Conservation (phyloP, 257 asterid species). For the Echites panduratus region DNA sequence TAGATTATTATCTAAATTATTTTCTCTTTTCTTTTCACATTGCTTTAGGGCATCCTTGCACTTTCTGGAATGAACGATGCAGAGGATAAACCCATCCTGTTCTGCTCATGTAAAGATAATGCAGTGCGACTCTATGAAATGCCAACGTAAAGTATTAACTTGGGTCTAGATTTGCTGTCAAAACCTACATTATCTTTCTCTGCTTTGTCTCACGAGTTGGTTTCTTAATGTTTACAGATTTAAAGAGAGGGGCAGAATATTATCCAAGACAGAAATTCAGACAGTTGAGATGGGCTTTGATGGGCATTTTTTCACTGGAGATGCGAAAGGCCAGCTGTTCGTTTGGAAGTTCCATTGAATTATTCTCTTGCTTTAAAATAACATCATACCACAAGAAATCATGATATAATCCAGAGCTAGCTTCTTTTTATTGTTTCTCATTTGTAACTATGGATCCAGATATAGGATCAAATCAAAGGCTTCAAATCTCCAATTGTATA, state of each 20-base stretch:
- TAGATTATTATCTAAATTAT: neutral
- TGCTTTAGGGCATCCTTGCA: constrained; percentile 20
- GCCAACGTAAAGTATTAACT: constrained; percentile 39
- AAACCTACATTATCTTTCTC: neutral
- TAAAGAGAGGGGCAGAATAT: constrained; percentile 49
- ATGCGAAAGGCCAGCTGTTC: constrained; percentile 36
- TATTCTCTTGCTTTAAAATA: neutral
- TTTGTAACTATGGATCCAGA: neutral
- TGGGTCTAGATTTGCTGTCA: neutral
- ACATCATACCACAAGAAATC: too few species aligned
- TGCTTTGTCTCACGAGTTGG: neutral
- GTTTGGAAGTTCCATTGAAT: constrained; percentile 39
- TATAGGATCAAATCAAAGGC: neutral
- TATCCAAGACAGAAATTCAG: constrained; percentile 24
- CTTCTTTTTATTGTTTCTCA: neutral
- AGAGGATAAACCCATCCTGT: constrained; percentile 36
- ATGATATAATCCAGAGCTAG: neutral
- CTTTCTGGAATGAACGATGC: constrained; percentile 39
- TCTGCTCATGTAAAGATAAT: constrained; percentile 41
- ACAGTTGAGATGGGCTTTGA: constrained; percentile 24
- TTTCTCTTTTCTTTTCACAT: neutral
- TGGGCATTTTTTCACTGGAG: constrained; percentile 50
- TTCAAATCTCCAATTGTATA: neutral
- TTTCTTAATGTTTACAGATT: constrained; percentile 24
- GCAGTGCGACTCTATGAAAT: constrained; percentile 43